A percentile compares a stretch with the other conserved stretches of the same genome.
These are phyloP conservation scores for Astragalus glycyphyllos DNA, from an alignment of 306 rosid species.

Conservation along the genomic window DNA sequence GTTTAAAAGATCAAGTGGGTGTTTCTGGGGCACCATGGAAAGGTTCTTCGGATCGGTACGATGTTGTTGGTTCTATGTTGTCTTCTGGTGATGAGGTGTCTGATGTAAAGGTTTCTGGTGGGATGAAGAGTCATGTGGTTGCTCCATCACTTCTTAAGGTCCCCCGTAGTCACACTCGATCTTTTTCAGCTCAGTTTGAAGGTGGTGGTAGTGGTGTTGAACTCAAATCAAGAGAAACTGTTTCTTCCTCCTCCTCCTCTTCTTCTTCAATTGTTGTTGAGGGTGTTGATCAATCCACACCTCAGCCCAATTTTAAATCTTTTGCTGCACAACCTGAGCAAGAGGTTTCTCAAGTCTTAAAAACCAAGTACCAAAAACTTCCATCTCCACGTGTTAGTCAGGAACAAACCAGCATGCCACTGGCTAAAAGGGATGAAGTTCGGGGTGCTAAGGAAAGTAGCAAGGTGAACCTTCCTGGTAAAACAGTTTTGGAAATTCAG, in stretches of 20 bases:
- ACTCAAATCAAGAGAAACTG: slow-evolving; percentile 53
- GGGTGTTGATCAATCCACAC: slow-evolving; percentile 55
- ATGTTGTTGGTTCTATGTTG: slow-evolving; percentile 44
- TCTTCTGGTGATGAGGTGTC: slow-evolving; percentile 49
- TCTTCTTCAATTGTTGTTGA: slow-evolving; percentile 48
- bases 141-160: slow-evolving; percentile 56
- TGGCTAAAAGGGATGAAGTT: slow-evolving; percentile 59
- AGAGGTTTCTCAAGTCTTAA: slow-evolving; percentile 57
- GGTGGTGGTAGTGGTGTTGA: slow-evolving; percentile 50
- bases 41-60: slow-evolving; percentile 42
- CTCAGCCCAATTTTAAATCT: slow-evolving; percentile 59
- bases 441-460: slow-evolving; percentile 45
- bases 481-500: slow-evolving; percentile 54
- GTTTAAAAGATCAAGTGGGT: slow-evolving; percentile 50
- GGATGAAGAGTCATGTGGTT: slow-evolving; percentile 54
- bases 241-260: slow-evolving; percentile 32
- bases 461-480: slow-evolving; percentile 55
- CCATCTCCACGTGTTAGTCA: background rate
- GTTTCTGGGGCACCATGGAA: slow-evolving; percentile 41
- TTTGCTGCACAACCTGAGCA: slow-evolving; percentile 46
- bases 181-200: slow-evolving; percentile 79
- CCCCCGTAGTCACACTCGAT: slow-evolving; percentile 71
- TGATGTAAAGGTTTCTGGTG: slow-evolving; percentile 55
- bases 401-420: slow-evolving; percentile 50
- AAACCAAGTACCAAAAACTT: slow-evolving; percentile 56